Conservation (phyloP, 2,329 filamentous ascomycete species). For the Penicillium sp. region DNA sequence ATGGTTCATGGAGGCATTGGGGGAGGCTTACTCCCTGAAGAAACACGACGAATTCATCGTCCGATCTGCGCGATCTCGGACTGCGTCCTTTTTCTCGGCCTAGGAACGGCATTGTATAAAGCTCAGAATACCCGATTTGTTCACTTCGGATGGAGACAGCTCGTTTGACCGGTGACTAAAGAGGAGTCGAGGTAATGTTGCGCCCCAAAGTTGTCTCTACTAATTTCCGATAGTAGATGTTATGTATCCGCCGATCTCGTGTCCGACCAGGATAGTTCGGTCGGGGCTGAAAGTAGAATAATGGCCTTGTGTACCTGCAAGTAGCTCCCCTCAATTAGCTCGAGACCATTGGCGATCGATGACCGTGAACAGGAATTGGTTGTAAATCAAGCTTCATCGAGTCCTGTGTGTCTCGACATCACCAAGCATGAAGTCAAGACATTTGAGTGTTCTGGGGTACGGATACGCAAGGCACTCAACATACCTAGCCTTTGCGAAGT, state of each 20-base stretch:
- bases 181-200: background rate
- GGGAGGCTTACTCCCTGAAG: constrained; percentile 41
- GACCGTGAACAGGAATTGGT: background rate
- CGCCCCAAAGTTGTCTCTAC: background rate
- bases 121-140: background rate
- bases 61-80: constrained; percentile 32
- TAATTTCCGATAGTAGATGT: background rate
- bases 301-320: background rate
- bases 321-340: constrained; percentile 1
- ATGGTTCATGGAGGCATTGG: background rate
- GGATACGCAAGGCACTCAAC: background rate
- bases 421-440: constrained; percentile 1
- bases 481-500: background rate
- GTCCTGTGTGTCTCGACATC: background rate
- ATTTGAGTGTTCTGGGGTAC: background rate
- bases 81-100: constrained; percentile 34
- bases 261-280: background rate
- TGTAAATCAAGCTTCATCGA: background rate
- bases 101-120: constrained; percentile 31
- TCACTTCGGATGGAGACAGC: background rate
- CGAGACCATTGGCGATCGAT: background rate
- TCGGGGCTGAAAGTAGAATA: background rate
- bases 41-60: constrained; percentile 48
- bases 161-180: background rate
- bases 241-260: background rate